phyloP scores from a whole-genome alignment of 768 basidiomycete genomes.

The Boletus reticuloceps region DNA sequence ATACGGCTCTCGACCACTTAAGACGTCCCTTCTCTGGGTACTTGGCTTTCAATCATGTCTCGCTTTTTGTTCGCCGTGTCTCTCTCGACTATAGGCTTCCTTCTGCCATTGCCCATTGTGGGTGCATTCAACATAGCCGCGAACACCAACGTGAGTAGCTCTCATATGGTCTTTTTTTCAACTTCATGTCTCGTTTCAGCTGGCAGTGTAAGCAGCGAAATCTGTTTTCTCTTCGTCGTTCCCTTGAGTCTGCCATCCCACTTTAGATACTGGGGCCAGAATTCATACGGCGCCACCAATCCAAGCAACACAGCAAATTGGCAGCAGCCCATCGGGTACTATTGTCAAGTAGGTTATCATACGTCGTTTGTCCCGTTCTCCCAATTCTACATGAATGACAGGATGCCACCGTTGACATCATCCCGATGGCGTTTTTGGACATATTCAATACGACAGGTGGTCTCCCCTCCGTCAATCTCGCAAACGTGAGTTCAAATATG shows the following conservation, averaged over 20 bases:
- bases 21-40: neutral
- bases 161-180: neutral
- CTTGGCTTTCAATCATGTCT: neutral
- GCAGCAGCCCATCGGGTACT: slow-evolving; percentile 33
- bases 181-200: slow-evolving; percentile 2
- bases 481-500: slow-evolving; percentile 42
- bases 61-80: neutral
- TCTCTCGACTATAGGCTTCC: neutral
- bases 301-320: slow-evolving; percentile 27
- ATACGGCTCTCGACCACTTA: neutral
- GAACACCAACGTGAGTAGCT: slow-evolving; percentile 21
- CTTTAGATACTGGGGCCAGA: slow-evolving; percentile 37
- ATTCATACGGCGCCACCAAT: slow-evolving; percentile 36
- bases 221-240: neutral
- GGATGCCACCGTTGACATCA: slow-evolving; percentile 54
- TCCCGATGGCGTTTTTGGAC: slow-evolving; percentile 63
- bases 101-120: neutral
- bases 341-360: slow-evolving; percentile 25
- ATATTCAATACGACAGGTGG: slow-evolving; percentile 58
- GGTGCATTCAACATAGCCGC: slow-evolving; percentile 15
- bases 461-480: slow-evolving; percentile 57
- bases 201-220: slow-evolving; percentile 14
- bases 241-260: neutral
- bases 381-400: slow-evolving; percentile 14
- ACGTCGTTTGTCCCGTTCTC: neutral